Conservation (phyloP, 306 rosid genomes). For the Rosa chinensis region DNA sequence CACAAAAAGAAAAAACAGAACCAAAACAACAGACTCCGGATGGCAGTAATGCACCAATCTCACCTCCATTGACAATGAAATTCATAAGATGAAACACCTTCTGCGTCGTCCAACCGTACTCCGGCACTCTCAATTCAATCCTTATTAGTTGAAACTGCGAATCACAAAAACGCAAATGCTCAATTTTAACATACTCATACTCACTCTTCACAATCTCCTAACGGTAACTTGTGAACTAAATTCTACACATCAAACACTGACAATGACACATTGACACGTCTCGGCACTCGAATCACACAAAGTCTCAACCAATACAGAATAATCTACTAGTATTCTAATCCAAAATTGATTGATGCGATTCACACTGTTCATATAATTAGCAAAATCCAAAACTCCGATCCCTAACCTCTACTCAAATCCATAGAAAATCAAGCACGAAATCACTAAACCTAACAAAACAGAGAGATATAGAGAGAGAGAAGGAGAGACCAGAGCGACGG, state of each 20-base stretch:
- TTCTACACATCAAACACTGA: neutral
- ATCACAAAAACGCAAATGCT: neutral
- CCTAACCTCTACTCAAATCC: neutral
- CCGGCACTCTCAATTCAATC: constrained; percentile 93
- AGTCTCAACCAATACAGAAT: neutral
- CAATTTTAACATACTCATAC: neutral
- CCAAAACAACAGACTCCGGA: neutral
- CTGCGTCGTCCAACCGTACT: constrained; percentile 97
- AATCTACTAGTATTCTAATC: neutral
- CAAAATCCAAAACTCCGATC: neutral
- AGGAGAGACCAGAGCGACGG: constrained; percentile 60
- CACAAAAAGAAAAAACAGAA: neutral
- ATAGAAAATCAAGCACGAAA: constrained; percentile 1
- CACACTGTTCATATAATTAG: neutral
- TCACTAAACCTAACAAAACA: neutral
- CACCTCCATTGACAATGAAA: constrained; percentile 91
- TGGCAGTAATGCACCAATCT: constrained; percentile 3
- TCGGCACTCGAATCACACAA: neutral
- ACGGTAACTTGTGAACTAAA: neutral
- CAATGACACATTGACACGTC: constrained; percentile 1
- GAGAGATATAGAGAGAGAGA: too few species aligned
- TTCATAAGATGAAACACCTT: constrained; percentile 96
- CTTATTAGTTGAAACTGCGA: constrained; percentile 80
- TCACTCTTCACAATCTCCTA: neutral
- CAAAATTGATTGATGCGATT: neutral